Base-by-base conservation (phyloP, 164 flowering plant genomes). In the Tetracentron sinense region DNA sequence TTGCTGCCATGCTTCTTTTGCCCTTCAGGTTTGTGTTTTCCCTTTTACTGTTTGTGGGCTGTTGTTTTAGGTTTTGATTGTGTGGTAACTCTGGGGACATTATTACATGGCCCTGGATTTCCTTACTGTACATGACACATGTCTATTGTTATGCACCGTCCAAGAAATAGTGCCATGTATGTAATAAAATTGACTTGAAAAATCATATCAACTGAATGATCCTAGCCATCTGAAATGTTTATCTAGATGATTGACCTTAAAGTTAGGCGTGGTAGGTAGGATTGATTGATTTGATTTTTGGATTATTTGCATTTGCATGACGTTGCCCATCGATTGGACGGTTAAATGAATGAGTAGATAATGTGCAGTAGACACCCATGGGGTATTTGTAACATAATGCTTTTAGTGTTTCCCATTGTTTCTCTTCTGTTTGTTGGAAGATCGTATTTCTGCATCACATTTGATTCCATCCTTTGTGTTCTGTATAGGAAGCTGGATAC, bases 1-100 rank as follows among this genome's bases (percentile, higher is more conserved):
- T 73, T 94, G 99, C 76, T 94, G 97, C 77, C 99, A 94, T 58
- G 75, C 99, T 17, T 94, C 98, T 31, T 94, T 91, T 76, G 88
- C 97, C 27, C 92, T 91, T 68, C 96, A 92, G 99, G 97, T 90
- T 64, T 68, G 78, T 81, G 11, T 60, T 53, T 26, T 7, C 48
- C 6, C 2, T 49, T 48, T 3, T 48, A n/a, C 22, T 50, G 46
- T 15, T 50, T 10, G 2, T 31, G 2, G 3, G 0, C 25, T 29
- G 29, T 65, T 55, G 27, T 2, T 27, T 38, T 12, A 16, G 22
- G 16, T 31, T 63, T 54, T 1, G 14, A 33, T 35, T 6, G 38
- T 25, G 20, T 35, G 28, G 15, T 22, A 11, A 14, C 3, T 8
- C 30, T 12, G 10, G 29, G 52, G 33, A 2, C 35, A 6, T 35